Conservation (phyloP, 2,329 filamentous ascomycete species). For the Aureobasidium musti region DNA sequence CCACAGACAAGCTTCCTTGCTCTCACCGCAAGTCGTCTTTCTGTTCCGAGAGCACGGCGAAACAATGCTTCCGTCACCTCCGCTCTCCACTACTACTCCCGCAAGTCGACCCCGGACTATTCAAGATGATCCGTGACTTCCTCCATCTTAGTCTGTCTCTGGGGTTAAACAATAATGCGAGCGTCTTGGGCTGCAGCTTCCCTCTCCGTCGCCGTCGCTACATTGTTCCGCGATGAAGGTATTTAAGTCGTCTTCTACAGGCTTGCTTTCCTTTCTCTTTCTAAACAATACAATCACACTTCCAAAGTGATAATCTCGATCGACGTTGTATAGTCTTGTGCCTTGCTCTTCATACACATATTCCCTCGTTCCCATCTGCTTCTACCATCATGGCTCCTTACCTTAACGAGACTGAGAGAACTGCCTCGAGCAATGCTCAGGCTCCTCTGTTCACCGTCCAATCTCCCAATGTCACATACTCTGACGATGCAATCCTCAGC, state of each 20-base stretch:
- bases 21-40: conserved; percentile 2
- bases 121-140: conserved; percentile 21
- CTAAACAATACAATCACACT: not conserved
- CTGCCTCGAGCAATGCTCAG: conserved; percentile 33
- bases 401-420: conserved; percentile 65
- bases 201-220: conserved; percentile 20
- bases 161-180: conserved; percentile 28
- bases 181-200: not conserved
- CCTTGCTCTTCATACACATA: not conserved
- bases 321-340: not conserved
- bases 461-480: conserved; percentile 91
- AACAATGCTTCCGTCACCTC: conserved; percentile 27
- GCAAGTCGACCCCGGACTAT: conserved; percentile 8
- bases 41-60: conserved; percentile 26
- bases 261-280: conserved; percentile 15
- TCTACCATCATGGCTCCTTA: conserved; percentile 80
- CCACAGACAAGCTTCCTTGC: conserved; percentile 5
- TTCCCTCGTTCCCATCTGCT: not conserved
- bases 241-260: conserved; percentile 17
- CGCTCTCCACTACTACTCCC: not conserved
- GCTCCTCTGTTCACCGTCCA: conserved; percentile 72
- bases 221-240: conserved; percentile 24
- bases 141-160: not conserved
- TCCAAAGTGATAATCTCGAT: not conserved
- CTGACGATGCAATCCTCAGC: conserved; percentile 81